Conservation (phyloP, 208 protist species). For the Wallacemonas sp. region DNA sequence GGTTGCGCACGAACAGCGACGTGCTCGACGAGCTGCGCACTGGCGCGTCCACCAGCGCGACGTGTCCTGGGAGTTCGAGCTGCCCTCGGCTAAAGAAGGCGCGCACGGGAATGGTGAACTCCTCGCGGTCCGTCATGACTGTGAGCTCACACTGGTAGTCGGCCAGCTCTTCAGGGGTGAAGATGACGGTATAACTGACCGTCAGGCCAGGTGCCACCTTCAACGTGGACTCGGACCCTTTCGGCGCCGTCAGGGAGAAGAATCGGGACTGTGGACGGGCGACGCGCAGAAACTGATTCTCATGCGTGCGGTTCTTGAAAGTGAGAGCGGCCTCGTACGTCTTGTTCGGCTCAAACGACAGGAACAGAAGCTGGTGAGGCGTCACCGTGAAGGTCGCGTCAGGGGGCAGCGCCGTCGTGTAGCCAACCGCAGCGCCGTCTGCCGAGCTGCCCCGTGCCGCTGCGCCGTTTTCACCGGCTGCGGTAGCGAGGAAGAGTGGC, state of each 20-base stretch:
- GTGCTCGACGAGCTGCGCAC: conserved; percentile 65
- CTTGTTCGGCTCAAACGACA: conserved; percentile 65
- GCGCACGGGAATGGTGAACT: conserved; percentile 87
- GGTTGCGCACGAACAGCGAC: conserved; percentile 92
- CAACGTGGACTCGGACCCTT: conserved; percentile 46
- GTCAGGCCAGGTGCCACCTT: conserved; percentile 92
- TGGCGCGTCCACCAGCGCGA: conserved; percentile 69
- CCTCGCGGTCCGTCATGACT: conserved; percentile 84
- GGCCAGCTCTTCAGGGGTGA: conserved; percentile 57
- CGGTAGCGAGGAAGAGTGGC: conserved; percentile 7
- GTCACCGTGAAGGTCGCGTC: conserved; percentile 66
- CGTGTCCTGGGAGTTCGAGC: conserved; percentile 78
- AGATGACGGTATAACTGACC: conserved; percentile 82
- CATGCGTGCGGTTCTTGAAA: conserved; percentile 85
- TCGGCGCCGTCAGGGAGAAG: conserved; percentile 71
- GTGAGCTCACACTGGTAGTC: conserved; percentile 89
- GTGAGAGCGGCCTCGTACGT: conserved; percentile 69
- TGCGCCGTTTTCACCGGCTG: not conserved
- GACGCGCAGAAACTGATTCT: conserved; percentile 84
- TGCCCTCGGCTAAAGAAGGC: conserved; percentile 79
- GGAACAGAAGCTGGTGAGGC: conserved; percentile 83
- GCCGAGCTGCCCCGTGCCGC: not conserved
- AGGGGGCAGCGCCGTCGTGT: not conserved
- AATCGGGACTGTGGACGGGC: conserved; percentile 61
- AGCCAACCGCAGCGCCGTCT: not conserved